phyloP scores from a whole-genome alignment of 2,329 filamentous ascomycete species.

The Decorospora gaudefroyi region DNA sequence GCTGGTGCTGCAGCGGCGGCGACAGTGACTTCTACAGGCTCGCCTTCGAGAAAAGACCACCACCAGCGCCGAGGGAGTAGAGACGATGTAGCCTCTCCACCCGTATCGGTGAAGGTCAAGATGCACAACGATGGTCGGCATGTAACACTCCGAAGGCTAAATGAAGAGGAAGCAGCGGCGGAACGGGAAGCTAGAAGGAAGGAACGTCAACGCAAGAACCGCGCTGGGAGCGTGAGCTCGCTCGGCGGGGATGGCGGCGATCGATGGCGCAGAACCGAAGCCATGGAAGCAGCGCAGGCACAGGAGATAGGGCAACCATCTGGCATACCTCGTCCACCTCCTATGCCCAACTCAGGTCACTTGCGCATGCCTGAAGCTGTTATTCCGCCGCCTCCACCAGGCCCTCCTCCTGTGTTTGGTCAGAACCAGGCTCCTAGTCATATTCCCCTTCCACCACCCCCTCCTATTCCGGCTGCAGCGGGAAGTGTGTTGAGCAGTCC shows the following conservation, averaged over 20 bases:
- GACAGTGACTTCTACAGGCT: slow-evolving; percentile 33
- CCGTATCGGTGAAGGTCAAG: slow-evolving; percentile 66
- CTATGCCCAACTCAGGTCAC: slow-evolving; percentile 32
- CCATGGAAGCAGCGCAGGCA: slow-evolving; percentile 44
- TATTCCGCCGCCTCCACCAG: slow-evolving; percentile 40
- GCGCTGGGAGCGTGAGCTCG: slow-evolving; percentile 49
- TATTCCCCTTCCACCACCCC: slow-evolving; percentile 39
- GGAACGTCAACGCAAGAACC: slow-evolving; percentile 50
- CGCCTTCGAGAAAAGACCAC: slow-evolving; percentile 36
- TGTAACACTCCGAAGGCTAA: slow-evolving; percentile 64
- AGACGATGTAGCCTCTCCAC: slow-evolving; percentile 59
- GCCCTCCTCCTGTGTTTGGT: slow-evolving; percentile 34
- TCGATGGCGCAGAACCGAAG: slow-evolving; percentile 48
- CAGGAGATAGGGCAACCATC: slow-evolving; percentile 34
- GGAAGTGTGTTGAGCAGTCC: slow-evolving; percentile 46
- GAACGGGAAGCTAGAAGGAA: slow-evolving; percentile 60
- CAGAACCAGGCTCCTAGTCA: slow-evolving; percentile 11
- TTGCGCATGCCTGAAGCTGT: slow-evolving; percentile 39
- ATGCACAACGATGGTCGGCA: slow-evolving; percentile 67
- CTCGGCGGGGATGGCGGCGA: slow-evolving; percentile 45
- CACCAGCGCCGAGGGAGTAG: slow-evolving; percentile 39
- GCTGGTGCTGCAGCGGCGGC: slow-evolving; percentile 37
- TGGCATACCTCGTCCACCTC: slow-evolving; percentile 27
- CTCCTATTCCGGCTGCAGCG: slow-evolving; percentile 39
- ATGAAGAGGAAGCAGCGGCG: slow-evolving; percentile 65